Percentiles rank a stretch among this genome's conserved stretches.
Conservation (phyloP, 1,139 yeast genomes). For the Debaryomyces sp. region DNA sequence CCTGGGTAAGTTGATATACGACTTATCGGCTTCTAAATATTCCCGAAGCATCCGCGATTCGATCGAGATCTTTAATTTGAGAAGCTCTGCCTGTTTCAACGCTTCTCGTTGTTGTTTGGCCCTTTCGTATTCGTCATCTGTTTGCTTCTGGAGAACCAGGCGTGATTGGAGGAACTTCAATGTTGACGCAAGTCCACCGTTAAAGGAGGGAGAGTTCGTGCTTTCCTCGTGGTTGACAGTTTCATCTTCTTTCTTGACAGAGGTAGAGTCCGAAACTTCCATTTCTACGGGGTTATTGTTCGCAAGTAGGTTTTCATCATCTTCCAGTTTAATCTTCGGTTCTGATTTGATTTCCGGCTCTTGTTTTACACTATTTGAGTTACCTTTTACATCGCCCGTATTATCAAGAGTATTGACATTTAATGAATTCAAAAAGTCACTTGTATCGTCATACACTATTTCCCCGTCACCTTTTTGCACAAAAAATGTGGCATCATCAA, state of each 20-base stretch:
- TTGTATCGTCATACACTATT: conserved; percentile 57
- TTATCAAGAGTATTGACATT: conserved; percentile 12
- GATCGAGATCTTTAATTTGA: conserved; percentile 35
- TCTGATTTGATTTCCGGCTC: conserved; percentile 7
- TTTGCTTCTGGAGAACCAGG: conserved; percentile 31
- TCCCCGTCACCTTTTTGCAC: conserved; percentile 17
- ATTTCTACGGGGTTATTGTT: background rate
- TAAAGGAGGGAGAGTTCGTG: conserved; percentile 32
- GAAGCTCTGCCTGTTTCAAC: conserved; percentile 33
- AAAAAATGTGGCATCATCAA: conserved; percentile 19
- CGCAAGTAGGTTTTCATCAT: conserved; percentile 11
- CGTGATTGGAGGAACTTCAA: conserved; percentile 54
- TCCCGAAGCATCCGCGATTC: conserved; percentile 44
- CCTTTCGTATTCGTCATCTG: conserved; percentile 16
- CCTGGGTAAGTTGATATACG: conserved; percentile 31
- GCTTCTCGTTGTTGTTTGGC: conserved; percentile 30
- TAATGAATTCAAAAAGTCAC: conserved; percentile 55
- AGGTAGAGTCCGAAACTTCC: background rate
- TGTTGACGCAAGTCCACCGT: conserved; percentile 60
- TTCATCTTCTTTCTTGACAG: conserved; percentile 5
- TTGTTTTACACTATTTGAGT: background rate
- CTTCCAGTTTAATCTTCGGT: conserved; percentile 8
- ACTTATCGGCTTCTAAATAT: conserved; percentile 38
- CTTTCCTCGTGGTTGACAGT: conserved; percentile 8
- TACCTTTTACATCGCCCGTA: background rate